Base-by-base conservation (phyloP, 2,329 filamentous ascomycete genomes). In the Fusarium domesticum region DNA sequence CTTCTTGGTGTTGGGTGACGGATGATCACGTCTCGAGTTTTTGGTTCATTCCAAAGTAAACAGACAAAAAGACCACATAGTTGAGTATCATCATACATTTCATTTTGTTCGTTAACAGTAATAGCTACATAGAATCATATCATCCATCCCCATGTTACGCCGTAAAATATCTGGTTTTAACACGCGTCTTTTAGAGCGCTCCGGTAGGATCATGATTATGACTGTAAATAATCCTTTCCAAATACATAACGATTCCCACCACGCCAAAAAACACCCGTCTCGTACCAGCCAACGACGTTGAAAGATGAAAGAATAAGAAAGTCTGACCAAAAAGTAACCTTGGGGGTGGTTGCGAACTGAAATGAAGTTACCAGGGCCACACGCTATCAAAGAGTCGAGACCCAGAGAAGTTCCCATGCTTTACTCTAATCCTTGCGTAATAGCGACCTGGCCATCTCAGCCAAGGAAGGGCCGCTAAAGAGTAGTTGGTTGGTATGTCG, bases 401-500 rank as follows among this genome's bases (percentile, higher is more conserved):
- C 23, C 23, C 14, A 32, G 37, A 35, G 34, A 20, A 20, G 20
- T 28, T n/a, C 18, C 14, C 15, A 16, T 8, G 6, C 31, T 25
- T 59, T 41, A 60, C 40, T 61, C 57, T 48, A 60, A 41, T 61
- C 57, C 48, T 62, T 61, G 57, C 64, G 68, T 33, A 70, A 68
- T 36, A 75, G 55, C 14, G 68, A 62, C 35, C 69, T 68, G 51
- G 70, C 70, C 25, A 75, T 59, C 35, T 72, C 71, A 6, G 66
- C 59, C 17, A 76, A 56, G 2, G 70, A 75, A 33, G 70, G 71
- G 1, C 76, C 76, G 25, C 73, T 65, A 48, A 80, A 75, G 12
- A 80, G 64, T 46, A 71, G 76, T 54, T 79, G 74, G 52, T 77
- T 70, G 31, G 74, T 74, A 60, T 80, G 76, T 12, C 77, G 69